These are phyloP conservation scores for Lachnellula cervina DNA, from an alignment of 2,329 filamentous ascomycete species.

Conservation along the genomic window DNA sequence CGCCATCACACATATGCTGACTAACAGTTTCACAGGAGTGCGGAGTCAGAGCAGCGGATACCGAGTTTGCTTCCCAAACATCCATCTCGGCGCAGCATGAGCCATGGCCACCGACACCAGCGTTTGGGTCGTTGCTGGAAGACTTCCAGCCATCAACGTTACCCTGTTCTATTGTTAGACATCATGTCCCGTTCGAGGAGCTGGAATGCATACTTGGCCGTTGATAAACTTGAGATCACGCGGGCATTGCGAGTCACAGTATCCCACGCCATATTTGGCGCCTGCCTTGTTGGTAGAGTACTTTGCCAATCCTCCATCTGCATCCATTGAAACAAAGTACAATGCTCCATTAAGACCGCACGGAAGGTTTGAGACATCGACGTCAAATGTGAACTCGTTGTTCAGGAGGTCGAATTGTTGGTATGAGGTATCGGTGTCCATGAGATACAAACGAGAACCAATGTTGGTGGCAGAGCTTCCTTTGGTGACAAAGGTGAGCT, in stretches of 20 bases:
- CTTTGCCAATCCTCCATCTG: conserved; percentile 52
- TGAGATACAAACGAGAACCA: conserved; percentile 59
- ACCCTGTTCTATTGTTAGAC: conserved; percentile 33
- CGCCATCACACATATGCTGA: conserved; percentile 40
- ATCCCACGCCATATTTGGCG: conserved; percentile 57
- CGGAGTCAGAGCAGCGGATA: conserved; percentile 53
- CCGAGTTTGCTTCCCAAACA: conserved; percentile 59
- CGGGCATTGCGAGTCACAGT: conserved; percentile 58
- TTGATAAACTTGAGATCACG: conserved; percentile 50
- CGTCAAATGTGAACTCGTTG: conserved; percentile 68
- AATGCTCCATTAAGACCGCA: conserved; percentile 69
- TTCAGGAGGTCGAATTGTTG: conserved; percentile 60
- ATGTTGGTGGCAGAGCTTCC: conserved; percentile 37
- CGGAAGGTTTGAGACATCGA: conserved; percentile 63
- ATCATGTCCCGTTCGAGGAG: neutral
- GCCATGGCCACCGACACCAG: conserved; percentile 49
- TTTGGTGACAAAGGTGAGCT: conserved; percentile 53
- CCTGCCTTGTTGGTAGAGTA: conserved; percentile 51
- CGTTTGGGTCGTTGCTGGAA: conserved; percentile 45
- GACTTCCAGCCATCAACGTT: conserved; percentile 49
- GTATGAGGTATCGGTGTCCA: conserved; percentile 53
- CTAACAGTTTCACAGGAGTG: conserved; percentile 46
- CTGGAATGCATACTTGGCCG: conserved; percentile 36
- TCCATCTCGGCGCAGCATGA: conserved; percentile 67
- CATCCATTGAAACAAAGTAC: conserved; percentile 60